Percentiles rank a stretch among this genome's conserved stretches.
phyloP scores from a whole-genome alignment of 2,329 filamentous ascomycete species.

The Podosphaera xanthii region DNA sequence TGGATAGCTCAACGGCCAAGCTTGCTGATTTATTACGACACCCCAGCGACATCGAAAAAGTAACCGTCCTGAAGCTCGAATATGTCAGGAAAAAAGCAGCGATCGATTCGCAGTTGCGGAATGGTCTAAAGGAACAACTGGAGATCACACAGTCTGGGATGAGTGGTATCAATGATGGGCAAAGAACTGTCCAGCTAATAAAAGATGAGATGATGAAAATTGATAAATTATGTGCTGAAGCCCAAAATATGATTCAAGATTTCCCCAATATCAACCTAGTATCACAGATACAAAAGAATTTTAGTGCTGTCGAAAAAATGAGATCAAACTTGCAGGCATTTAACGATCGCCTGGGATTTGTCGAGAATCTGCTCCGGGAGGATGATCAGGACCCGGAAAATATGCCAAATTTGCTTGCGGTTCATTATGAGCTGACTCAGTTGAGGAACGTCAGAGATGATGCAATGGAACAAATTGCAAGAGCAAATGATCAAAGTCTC shows the following conservation, averaged over 20 bases:
- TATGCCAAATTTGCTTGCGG: constrained; percentile 73
- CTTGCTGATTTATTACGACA: constrained; percentile 84
- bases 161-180: constrained; percentile 66
- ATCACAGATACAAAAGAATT: constrained; percentile 89
- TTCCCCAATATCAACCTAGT: constrained; percentile 83
- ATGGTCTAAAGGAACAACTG: constrained; percentile 74
- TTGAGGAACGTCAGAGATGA: constrained; percentile 87
- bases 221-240: constrained; percentile 89
- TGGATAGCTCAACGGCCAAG: constrained; percentile 26
- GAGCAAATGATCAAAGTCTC: constrained; percentile 47
- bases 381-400: constrained; percentile 72
- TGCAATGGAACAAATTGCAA: constrained; percentile 85
- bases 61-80: constrained; percentile 68
- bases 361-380: constrained; percentile 58
- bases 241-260: constrained; percentile 91
- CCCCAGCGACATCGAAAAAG: constrained; percentile 94
- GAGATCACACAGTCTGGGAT: constrained; percentile 89
- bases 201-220: constrained; percentile 99
- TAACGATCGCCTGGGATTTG: constrained; percentile 47
- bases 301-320: constrained; percentile 84
- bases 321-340: constrained; percentile 76
- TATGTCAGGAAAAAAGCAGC: constrained; percentile 85
- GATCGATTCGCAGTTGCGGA: constrained; percentile 74
- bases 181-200: constrained; percentile 76
- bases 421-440: constrained; percentile 81